Conservation (phyloP, 2,329 filamentous ascomycete genomes). For the Colletotrichum sp. region DNA sequence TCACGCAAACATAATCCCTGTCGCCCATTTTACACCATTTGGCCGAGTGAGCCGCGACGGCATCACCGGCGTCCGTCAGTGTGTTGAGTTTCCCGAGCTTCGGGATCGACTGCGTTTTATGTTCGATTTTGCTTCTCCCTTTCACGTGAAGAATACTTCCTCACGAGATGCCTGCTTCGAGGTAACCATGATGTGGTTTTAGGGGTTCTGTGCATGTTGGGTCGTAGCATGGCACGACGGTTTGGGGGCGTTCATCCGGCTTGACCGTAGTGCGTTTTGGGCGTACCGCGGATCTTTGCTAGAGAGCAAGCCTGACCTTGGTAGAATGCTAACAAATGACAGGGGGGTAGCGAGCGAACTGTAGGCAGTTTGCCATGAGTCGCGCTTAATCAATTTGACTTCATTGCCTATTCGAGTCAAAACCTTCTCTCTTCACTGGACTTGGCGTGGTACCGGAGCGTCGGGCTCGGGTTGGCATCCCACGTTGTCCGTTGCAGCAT, state of each 20-base stretch:
- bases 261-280: not conserved
- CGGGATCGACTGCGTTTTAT: not conserved
- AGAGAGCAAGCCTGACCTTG: not conserved
- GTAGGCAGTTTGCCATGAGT: not conserved
- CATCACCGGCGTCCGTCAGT: not conserved
- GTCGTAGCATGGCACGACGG: not conserved
- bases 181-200: not conserved
- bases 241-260: not conserved
- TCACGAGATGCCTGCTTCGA: not conserved
- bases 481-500: not conserved
- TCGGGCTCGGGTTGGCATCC: not conserved
- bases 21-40: not conserved
- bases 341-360: not conserved
- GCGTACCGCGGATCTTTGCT: not conserved
- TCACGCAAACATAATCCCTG: not conserved
- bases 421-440: not conserved
- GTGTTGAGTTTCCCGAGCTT: not conserved
- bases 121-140: not conserved
- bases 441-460: not conserved
- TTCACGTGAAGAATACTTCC: not conserved
- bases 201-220: not conserved
- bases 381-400: slow-evolving; percentile 16
- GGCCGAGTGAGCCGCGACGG: not conserved
- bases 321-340: not conserved
- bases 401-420: slow-evolving; percentile 1